Conservation (phyloP, 148 eudicot genomes). For the Cornus kousa region DNA sequence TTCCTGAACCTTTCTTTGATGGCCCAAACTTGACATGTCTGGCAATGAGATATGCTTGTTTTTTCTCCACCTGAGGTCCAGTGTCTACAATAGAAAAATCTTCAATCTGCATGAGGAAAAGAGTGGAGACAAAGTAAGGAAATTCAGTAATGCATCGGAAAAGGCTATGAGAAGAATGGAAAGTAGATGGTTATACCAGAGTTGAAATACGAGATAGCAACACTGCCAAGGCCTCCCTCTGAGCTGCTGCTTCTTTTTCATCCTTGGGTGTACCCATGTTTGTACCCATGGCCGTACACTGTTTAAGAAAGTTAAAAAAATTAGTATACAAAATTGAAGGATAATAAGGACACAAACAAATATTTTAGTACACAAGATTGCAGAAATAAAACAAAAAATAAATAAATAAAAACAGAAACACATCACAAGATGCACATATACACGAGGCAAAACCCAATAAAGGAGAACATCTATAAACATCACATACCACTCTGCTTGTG, state of each 20-base stretch:
- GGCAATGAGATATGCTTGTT: constrained; percentile 50
- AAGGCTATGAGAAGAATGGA: neutral
- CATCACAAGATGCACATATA: neutral
- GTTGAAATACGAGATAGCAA: constrained; percentile 45
- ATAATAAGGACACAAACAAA: neutral
- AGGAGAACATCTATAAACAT: neutral
- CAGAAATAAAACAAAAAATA: neutral
- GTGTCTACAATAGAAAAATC: constrained; percentile 66
- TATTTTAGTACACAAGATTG: neutral
- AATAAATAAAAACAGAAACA: no score
- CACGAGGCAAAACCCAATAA: neutral
- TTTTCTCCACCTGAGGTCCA: constrained; percentile 54
- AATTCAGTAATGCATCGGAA: neutral
- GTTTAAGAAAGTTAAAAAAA: constrained; percentile 12
- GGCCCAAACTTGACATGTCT: constrained; percentile 77
- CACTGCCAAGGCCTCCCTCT: constrained; percentile 31
- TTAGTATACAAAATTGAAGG: neutral
- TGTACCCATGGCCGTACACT: constrained; percentile 55
- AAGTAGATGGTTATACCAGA: constrained; percentile 39
- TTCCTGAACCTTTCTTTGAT: constrained; percentile 55
- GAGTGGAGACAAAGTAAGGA: neutral
- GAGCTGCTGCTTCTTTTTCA: neutral
- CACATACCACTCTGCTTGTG: neutral
- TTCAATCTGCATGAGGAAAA: constrained; percentile 43
- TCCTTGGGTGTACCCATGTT: constrained; percentile 14